Base-by-base conservation (phyloP, 768 basidiomycete genomes). In the Lentinus brumalis region DNA sequence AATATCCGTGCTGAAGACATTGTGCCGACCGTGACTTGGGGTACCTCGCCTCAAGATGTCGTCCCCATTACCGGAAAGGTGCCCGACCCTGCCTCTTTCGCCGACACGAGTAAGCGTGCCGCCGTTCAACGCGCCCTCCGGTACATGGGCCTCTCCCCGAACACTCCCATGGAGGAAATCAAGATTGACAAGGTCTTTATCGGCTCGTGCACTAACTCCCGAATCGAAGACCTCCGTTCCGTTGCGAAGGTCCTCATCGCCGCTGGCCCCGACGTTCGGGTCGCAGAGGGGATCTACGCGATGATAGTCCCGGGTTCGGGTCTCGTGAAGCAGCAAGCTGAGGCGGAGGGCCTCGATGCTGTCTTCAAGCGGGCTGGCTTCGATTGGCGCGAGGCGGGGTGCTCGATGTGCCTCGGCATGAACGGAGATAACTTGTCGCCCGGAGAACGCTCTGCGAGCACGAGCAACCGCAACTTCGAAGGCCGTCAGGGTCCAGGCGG, bases 341-440 rank as follows among this genome's bases (percentile, higher is more conserved):
- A 86, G 73, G 81, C 81, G 50, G 86, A 87, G 69, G 86, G 86
- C n/a, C 78, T 87, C 53, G 84, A 86, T 67, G 77, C 77, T 53
- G 76, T 87, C 71, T 85, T 87, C 79, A 83, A 79, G 71, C 82
- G 82, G 26, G 86, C 86, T 2, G 86, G 86, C 16, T 87, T 86
- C 70, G 86, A 87, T 68, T 86, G 85, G 86, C 76, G 86, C 63
- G 86, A 87, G 73, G 86, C 86, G 16, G 86, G 86, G 38, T 87
- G 86, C 73, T 87, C 86, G 30, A 87, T 87, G 86, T 87, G 86
- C 74, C 73, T 87, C 50, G 86, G 86, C 46, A 87, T 87, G 86
- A 87, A 87, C 77, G 84, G 84, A 21, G 86, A 87, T 70, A 83
- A 86, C 73, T 81, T 87, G 59, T 71, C 76, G 46, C 85, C 85